Base-by-base conservation (phyloP, 495 filamentous ascomycete genomes). In the Tuber melanosporum region DNA sequence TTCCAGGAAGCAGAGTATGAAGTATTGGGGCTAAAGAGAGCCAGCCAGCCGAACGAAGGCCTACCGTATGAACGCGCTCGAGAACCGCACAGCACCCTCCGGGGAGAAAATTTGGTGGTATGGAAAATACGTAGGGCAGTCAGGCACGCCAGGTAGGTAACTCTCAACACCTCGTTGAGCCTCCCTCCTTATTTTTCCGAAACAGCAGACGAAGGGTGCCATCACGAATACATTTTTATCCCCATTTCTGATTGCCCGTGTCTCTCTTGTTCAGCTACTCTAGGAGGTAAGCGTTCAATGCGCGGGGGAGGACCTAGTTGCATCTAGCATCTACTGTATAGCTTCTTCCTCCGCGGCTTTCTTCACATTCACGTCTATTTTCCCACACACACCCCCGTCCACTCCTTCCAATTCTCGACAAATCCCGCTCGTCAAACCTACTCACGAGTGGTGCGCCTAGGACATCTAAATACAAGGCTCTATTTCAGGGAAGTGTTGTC, bases 281-380 rank as follows among this genome's bases (percentile, higher is more conserved):
- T 41, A 1, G 26, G 6, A 17, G 57, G 26, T 66, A 66, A 12
- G 57, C 57, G 15, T 17, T 36, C 14, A 17, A 66, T 66, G 57
- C 26, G 1, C 3, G 32, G 32, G 57, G 32, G 57, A 66, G 26
- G 26, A n/a, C n/a, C 26, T 57, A 3, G 14, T 14, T 36, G 57
- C 26, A 66, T 36, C 26, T 36, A 26, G 32, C 57, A 66, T 36
- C 57, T 36, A 26, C 57, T 66, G 15, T 66, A 26, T 19, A 66
- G 57, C 57, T 36, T 36, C 57, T 36, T 66, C 57, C 57, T 66
- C 57, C 57, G 57, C 57, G 57, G 41, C 73, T 22, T 71, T 69
- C 52, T 32, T 57, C 41, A 74, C 41, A 15, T 43, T 71, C 41
- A 44, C 57, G 26, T 66, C 15, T 26, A 43, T 71, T 44, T 74